These are phyloP conservation scores for Rhizoclosmatium sp. DNA, from an alignment of 192 early-diverging fungal genomes.

Conservation along the genomic window DNA sequence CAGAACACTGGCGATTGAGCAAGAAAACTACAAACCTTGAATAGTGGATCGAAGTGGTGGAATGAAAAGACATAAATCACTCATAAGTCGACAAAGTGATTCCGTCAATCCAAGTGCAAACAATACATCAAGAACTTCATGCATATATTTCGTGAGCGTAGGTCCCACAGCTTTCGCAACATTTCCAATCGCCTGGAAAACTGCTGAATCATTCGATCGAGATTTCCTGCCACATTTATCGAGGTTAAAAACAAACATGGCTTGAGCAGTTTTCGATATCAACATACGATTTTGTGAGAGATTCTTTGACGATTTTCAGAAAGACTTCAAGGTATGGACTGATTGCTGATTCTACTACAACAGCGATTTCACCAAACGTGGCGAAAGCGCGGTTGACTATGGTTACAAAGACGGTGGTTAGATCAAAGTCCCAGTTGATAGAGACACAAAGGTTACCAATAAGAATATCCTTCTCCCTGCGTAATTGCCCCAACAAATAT, in stretches of 20 bases:
- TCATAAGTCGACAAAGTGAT: constrained; percentile 64
- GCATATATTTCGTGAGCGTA: constrained; percentile 80
- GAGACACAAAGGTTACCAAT: constrained; percentile 8
- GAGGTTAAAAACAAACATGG: constrained; percentile 49
- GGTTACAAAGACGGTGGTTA: constrained; percentile 30
- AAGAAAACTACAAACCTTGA: constrained; percentile 80
- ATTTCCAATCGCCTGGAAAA: constrained; percentile 80
- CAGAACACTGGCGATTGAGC: constrained; percentile 2
- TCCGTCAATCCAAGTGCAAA: constrained; percentile 82
- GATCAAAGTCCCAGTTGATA: not conserved
- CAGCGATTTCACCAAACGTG: constrained; percentile 78
- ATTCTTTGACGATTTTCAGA: constrained; percentile 72
- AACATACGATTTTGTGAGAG: constrained; percentile 63
- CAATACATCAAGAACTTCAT: constrained; percentile 84
- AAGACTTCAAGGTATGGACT: constrained; percentile 76
- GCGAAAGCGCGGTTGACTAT: constrained; percentile 63
- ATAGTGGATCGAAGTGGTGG: constrained; percentile 77
- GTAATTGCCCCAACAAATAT: constrained; percentile 70
- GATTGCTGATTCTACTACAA: constrained; percentile 73
- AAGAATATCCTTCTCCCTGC: constrained; percentile 65
- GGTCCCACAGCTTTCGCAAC: constrained; percentile 84
- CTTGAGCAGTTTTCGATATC: not conserved
- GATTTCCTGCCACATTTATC: constrained; percentile 11
- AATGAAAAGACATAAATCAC: constrained; percentile 74
- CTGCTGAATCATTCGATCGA: constrained; percentile 73